A percentile compares a stretch with the other conserved stretches of the same genome.
phyloP scores from a whole-genome alignment of 148 eudicot genomes.

The Heliamphora exappendiculata region DNA sequence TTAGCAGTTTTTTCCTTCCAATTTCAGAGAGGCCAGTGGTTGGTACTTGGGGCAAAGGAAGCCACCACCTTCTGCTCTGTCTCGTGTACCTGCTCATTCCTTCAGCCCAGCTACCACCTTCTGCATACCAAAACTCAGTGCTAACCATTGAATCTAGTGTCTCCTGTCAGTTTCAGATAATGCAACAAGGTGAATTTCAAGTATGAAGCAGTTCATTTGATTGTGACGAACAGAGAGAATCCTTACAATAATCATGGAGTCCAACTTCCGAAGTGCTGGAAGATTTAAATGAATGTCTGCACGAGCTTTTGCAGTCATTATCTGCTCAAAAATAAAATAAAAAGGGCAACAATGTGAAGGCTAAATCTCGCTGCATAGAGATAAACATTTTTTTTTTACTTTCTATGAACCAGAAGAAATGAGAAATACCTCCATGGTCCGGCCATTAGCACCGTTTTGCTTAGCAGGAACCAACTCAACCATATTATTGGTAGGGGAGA shows the following conservation, averaged over 20 bases:
- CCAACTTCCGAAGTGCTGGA: constrained; percentile 83
- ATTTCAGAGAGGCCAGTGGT: constrained; percentile 61
- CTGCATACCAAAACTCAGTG: constrained; percentile 79
- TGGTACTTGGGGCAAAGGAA: constrained; percentile 81
- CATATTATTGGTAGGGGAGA: constrained; percentile 87
- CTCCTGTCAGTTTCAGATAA: constrained; percentile 44
- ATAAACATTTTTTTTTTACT: neutral
- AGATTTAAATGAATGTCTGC: constrained; percentile 68
- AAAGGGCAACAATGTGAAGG: neutral
- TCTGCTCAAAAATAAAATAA: constrained; percentile 36
- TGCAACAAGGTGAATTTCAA: neutral
- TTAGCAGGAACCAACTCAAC: constrained; percentile 90
- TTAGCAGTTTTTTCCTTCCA: constrained; percentile 60
- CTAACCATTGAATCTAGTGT: constrained; percentile 68
- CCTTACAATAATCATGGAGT: constrained; percentile 88
- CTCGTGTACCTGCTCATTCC: constrained; percentile 46
- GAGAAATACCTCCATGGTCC: constrained; percentile 55
- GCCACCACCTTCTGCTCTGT: constrained; percentile 85
- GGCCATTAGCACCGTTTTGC: constrained; percentile 62
- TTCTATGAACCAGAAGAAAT: neutral
- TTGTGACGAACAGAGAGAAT: constrained; percentile 23
- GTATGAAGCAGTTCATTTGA: neutral
- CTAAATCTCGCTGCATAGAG: neutral
- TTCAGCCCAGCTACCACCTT: constrained; percentile 70
- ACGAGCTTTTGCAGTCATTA: constrained; percentile 88